These are phyloP conservation scores for Stygiomarasmius scandens DNA, from an alignment of 1,284 basidiomycete species.

Conservation along the genomic window DNA sequence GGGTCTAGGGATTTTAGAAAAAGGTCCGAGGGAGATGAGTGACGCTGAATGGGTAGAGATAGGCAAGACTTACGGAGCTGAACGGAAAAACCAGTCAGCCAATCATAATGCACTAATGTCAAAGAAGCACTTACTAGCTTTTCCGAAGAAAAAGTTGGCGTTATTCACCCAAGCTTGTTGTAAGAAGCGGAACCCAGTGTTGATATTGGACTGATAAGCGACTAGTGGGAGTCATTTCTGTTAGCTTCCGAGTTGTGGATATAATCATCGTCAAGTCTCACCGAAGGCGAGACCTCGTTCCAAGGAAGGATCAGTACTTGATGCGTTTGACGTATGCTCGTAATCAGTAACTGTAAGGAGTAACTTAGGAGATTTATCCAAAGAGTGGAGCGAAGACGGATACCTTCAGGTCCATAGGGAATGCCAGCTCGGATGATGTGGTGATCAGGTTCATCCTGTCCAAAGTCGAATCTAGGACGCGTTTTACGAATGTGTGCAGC, in stretches of 20 bases:
- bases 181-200: conserved; percentile 31
- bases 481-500: conserved; percentile 35
- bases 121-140: no score
- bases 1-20: no score
- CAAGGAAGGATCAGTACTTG: conserved; percentile 21
- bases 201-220: conserved; percentile 30
- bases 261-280: no score
- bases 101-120: no score
- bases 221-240: no score
- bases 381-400: no score
- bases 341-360: conserved; percentile 16
- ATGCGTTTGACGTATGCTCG: conserved; percentile 17
- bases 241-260: no score
- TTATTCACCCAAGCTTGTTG: conserved; percentile 33
- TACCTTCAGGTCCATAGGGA: conserved; percentile 40
- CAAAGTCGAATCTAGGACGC: conserved; percentile 27
- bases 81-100: no score
- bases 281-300: conserved; percentile 35
- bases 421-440: conserved; percentile 40
- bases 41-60: no score
- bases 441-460: conserved; percentile 9
- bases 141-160: conserved; percentile 7
- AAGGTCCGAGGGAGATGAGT: no score
- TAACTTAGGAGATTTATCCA: no score
- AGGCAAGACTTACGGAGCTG: conserved; percentile 3